Evolutionary conservation across 23 red algal species (phyloP), one percentile per base, ranked within the genome.

Genomic region (Gracilaria gracilis): DNA sequence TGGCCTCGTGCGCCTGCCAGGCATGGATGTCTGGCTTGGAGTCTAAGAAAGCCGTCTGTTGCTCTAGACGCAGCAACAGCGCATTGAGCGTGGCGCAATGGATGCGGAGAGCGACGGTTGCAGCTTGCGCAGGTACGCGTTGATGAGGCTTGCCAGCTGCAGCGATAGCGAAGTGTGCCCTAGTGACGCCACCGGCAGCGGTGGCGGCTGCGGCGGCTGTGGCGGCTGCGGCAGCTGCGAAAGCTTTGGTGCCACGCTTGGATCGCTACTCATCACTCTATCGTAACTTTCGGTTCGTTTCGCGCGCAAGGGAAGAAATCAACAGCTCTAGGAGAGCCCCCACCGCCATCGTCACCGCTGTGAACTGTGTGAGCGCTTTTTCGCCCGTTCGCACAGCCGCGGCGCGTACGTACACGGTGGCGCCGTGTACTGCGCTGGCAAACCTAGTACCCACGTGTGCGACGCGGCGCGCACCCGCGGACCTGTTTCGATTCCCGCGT

Each of bases 1-100:
- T 23, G 25, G 76, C 73, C 36, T 91, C 87, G 38, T 58, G 87
- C 51, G 55, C 72, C 58, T 80, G 75, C 87, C 87, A 91, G 34
- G 84, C 84, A 0, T 51, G 72, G n/a, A 77, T 77, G 72, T 77
- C 72, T 8, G 72, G 72, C 72, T 77, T 77, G 72, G 72, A 46
- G 72, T 77, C 72, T 40, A 77, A 77, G 46, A 77, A 77, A 15
- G 72, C 72, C 34, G 72, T 77, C 39, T 77, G 72, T 23, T 77
- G 72, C 81, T 85, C 81, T 6, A 85, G 61, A 9, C 81, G 53
- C 9, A 42, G 59, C 33, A 48, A 23, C 20, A 85, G 65, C 37
- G 81, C 81, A 36, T 35, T 47, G 33, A 85, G 81, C 35, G 81
- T 85, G 42, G 81, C 81, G 57, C 81, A 38, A 85, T 85, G 28